Base-by-base conservation (phyloP, 352 stramenopile species). In the Globisporangium megalacanthum region DNA sequence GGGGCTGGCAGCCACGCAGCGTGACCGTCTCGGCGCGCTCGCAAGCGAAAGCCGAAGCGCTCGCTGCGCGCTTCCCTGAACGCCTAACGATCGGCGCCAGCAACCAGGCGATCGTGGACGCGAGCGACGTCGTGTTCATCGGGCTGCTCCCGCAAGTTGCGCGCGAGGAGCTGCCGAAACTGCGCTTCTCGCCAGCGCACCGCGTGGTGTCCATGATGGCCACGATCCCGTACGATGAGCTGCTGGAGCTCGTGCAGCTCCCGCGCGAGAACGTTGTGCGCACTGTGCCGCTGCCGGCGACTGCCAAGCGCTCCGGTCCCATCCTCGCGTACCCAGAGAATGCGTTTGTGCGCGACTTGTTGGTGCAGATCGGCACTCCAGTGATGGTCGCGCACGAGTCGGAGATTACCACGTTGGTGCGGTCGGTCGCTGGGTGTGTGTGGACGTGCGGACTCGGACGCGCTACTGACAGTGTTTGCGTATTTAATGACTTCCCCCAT, bases 191-290 rank as follows among this genome's bases (percentile, higher is more conserved):
- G 19, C 52, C 79, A 8, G 66, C 68, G 58, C 86, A 91, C 67
- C 68, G 50, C 31, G 78, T 94, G 37, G 70, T 94, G 45, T 92
- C 82, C 55, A 94, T 92, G 85, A 94, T 94, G 85, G 85, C 85
- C 48, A 94, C 85, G 36, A 92, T 94, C 65, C 85, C 82, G 33
- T 94, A 88, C 72, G 77, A 92, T 13, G 82, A 94, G 57, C 69
- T 94, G 50, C 59, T 92, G 48, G 37, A 74, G 53, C 79, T 92
- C 20, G 76, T 92, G 11, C 64, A 78, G 61, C 65, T 92, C 53
- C 79, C 85, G 37, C 70, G 67, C 14, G 79, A 84, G 54, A 79
- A 86, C 54, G 85, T 94, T 56, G 80, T 92, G 62, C 82, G 85
- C 47, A 87, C 75, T 0, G 83, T 94, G 54, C 85, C 85, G 25